These are phyloP conservation scores for Candida maesae DNA, from an alignment of 805 yeast genomes.

Conservation along the genomic window DNA sequence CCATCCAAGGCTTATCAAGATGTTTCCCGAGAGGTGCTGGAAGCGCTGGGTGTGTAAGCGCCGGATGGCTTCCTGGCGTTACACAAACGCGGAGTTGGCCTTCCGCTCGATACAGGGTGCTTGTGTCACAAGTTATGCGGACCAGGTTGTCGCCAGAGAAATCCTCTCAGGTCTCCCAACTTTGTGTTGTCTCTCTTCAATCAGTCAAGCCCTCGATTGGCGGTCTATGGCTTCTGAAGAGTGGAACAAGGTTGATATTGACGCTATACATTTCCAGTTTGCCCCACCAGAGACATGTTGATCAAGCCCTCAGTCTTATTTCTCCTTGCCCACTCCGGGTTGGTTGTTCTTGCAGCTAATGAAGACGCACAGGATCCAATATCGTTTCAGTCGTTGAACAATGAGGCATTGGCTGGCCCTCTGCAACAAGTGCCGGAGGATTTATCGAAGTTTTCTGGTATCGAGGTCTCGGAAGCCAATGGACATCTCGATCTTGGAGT, in stretches of 20 bases:
- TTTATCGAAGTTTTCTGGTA: neutral
- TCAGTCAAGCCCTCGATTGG: no score
- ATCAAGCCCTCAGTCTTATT: neutral
- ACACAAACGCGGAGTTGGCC: constrained; percentile 7
- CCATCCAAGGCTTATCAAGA: constrained; percentile 42
- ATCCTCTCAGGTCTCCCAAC: no score
- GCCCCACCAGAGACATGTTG: neutral
- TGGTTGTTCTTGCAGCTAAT: neutral
- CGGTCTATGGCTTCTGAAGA: no score
- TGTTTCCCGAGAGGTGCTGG: constrained; percentile 41
- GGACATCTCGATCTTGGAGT: neutral
- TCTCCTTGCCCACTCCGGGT: neutral
- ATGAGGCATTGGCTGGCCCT: neutral
- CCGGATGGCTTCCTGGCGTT: neutral
- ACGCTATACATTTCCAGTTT: neutral
- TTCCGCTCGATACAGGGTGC: constrained; percentile 2
- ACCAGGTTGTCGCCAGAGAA: no score
- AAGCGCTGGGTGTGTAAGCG: neutral
- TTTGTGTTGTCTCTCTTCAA: no score
- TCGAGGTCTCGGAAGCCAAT: no score
- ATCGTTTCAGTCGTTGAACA: constrained; percentile 7
- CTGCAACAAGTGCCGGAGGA: neutral
- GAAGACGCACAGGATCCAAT: neutral
- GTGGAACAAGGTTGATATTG: neutral
- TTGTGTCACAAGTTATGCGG: constrained; percentile 10